These are phyloP conservation scores for Fusarium longipes DNA, from an alignment of 2,329 filamentous ascomycete species.

Conservation along the genomic window DNA sequence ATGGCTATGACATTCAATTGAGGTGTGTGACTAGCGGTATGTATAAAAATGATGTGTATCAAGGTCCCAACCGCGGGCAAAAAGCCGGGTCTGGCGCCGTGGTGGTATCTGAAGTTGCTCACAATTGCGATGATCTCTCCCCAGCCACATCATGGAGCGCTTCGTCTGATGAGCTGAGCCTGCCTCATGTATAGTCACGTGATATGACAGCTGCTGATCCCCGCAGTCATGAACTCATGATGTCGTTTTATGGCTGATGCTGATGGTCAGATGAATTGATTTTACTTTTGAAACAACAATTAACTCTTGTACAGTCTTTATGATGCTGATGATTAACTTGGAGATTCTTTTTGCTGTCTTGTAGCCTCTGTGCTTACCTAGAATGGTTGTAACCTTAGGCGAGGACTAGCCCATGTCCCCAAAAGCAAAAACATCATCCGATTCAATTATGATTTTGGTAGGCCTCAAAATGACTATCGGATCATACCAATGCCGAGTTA, in stretches of 20 bases:
- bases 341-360: slow-evolving; percentile 1
- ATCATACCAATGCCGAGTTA: neutral
- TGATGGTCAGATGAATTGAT: neutral
- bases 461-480: neutral
- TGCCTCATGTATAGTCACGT: slow-evolving; percentile 45
- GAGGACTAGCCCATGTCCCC: slow-evolving; percentile 31
- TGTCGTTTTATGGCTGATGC: slow-evolving; percentile 18
- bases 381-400: slow-evolving; percentile 15
- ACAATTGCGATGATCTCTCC: slow-evolving; percentile 15
- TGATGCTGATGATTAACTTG: rapidly evolving
- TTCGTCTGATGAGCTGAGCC: slow-evolving; percentile 11
- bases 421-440: slow-evolving; percentile 37
- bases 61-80: slow-evolving; percentile 40
- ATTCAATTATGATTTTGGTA: neutral
- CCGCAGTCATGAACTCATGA: slow-evolving; percentile 49
- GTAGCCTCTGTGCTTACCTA: neutral
- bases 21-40: neutral
- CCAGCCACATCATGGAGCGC: slow-evolving; percentile 47
- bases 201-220: slow-evolving; percentile 30
- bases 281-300: neutral
- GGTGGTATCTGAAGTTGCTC: slow-evolving; percentile 32
- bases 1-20: slow-evolving; percentile 27
- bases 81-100: slow-evolving; percentile 38
- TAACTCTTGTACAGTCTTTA: neutral
- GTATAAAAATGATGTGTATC: neutral